Base-by-base conservation (phyloP, 495 filamentous ascomycete species). In the Entonaema liquescens region DNA sequence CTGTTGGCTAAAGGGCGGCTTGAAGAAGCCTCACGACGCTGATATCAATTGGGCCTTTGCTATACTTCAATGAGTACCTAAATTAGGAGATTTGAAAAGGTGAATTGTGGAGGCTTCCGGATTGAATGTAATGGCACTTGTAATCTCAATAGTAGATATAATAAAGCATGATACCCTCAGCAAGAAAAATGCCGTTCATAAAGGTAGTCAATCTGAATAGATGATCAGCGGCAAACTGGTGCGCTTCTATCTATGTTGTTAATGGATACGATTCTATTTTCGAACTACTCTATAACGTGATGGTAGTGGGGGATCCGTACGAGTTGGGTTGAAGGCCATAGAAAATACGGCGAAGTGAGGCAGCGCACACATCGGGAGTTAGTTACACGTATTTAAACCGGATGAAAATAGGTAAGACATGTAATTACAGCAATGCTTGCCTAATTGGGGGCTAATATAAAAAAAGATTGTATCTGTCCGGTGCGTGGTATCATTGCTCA, bases 401-500 rank as follows among this genome's bases (percentile, higher is more conserved):
- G 31, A 15, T 25, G 5, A 12, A 8, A 12, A 52, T 26, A 49
- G 8, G 5, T 25, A 23, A 13, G 19, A 6, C n/a, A 21, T 35
- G 19, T 38, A 35, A 38, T 35, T 57, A 13, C 31, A 25, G 6
- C 25, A 55, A 7, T 28, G 19, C 35, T 17, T n/a, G 2, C 25
- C 19, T 1, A 2, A 0, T 40, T 19, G 11, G 7, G 38, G 12
- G n/a, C 25, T 47, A 5, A n/a, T 26, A 19, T 53, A 38, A 15
- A 58, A 21, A n/a, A 12, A 2, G 35, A 25, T 26, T 26, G 13
- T 12, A 21, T 28, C 29, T 26, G 5, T 42, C 28, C 85, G 49
- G 83, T 38, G 49, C 3, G 31, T 9, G 15, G 50, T 5, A 70
- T 76, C 42, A 76, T 79, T 90, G 87, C 85, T 93, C 92, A 71